Evolutionary conservation across 1,139 yeast genomes (phyloP), one percentile per base, ranked within the genome.

Genomic region (Scheffersomyces titani): DNA sequence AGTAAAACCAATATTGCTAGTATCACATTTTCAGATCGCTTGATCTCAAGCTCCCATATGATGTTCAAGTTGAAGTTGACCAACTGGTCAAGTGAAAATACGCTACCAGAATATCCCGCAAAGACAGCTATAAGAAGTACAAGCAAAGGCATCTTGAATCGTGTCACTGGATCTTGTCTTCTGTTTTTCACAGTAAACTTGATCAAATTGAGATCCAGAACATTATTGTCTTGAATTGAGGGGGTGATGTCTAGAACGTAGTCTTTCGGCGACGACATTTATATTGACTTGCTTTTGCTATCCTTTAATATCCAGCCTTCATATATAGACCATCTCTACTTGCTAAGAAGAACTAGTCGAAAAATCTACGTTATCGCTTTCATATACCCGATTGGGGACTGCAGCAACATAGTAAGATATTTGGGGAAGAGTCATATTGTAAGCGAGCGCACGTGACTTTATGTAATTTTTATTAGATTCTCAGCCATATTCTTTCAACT

Each of bases 231-330:
- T 7, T 59, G 58, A n/a, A 60, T 47, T 18, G 59, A 56, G 16
- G 77, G 76, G 22, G 65, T 60, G 48, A 73, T 67, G 51, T 73
- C 74, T 54, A 76, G 65, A 21, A 61, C 58, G 60, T 68, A 75
- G 60, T 74, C 70, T 59, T 75, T 75, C 47, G 66, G 56, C 6
- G 76, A 70, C 49, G 77, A 72, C 78, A 74, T 73, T 49, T 47
- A 30, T 22, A 54, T 36, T 51, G 46, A 20, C 30, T 20, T 30
- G 47, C 5, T 49, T 21, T 16, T 47, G 44, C 24, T 4, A 21
- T 40, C 7, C 13, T 24, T 30, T 19, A n/a, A 19, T 22, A 22
- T 48, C 36, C 46, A 49, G 51, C 48, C 30, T n/a, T 45, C 52
- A 49, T 13, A 19, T 44, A 30, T 46, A 46, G 49, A 46, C 19